phyloP scores from a whole-genome alignment of 2,329 filamentous ascomycete genomes.

The Cercospora sp. region DNA sequence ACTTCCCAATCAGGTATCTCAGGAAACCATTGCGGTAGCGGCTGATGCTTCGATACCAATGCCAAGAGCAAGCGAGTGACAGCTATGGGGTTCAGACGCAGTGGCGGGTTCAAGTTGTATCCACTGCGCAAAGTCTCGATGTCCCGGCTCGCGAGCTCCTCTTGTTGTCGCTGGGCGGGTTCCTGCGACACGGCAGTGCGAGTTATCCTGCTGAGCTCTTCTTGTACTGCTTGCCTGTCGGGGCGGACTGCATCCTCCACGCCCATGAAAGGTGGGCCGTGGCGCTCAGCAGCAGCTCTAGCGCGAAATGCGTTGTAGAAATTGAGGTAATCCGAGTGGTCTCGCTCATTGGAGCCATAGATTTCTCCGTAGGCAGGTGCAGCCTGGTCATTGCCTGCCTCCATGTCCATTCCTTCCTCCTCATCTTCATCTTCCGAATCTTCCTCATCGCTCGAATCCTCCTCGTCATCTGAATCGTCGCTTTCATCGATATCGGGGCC shows the following conservation, averaged over 20 bases:
- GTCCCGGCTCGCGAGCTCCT: neutral
- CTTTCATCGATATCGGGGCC: neutral
- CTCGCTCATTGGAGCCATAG: too few relatives aligned
- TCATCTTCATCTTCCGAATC: neutral
- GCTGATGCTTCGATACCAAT: neutral
- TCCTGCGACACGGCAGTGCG: neutral
- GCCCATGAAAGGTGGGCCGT: neutral
- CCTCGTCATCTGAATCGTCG: neutral
- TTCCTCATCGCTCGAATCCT: neutral
- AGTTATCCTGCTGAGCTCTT: neutral
- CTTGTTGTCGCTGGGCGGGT: neutral
- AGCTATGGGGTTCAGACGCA: neutral
- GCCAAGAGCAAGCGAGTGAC: neutral
- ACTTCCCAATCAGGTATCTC: neutral
- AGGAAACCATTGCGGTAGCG: neutral
- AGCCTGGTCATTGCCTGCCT: neutral
- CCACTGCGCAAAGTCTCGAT: neutral
- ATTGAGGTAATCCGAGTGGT: neutral
- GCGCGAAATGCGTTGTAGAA: neutral
- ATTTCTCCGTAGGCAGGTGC: neutral
- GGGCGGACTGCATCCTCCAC: neutral
- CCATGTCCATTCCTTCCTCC: neutral
- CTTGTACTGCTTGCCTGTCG: neutral
- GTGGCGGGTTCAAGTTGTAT: neutral
- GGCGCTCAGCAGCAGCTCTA: neutral